phyloP scores from a whole-genome alignment of 305 asterid genomes.

The Salvia sclarea region DNA sequence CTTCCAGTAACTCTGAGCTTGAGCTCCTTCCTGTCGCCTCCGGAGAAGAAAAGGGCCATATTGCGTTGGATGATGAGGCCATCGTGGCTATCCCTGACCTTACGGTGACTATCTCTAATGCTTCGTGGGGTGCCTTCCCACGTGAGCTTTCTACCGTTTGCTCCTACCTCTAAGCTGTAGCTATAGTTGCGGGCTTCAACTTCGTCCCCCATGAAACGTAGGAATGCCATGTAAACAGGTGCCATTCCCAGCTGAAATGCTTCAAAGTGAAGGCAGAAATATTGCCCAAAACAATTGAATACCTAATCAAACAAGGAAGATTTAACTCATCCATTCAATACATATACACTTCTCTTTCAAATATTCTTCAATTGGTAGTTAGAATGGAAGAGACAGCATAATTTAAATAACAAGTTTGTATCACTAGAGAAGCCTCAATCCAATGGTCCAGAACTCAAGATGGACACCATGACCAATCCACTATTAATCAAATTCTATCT shows the following conservation, averaged over 20 bases:
- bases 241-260: slow-evolving; percentile 83
- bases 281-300: slow-evolving; percentile 79
- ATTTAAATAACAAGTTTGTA: not conserved
- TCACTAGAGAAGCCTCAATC: not conserved
- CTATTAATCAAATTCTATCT: not conserved
- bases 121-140: slow-evolving; percentile 90
- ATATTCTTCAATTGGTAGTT: not conserved
- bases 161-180: slow-evolving; percentile 86
- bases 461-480: not conserved
- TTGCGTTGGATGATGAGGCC: slow-evolving; percentile 79
- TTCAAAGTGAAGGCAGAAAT: slow-evolving; percentile 78
- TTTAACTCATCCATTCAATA: slow-evolving; percentile 4
- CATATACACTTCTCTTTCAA: not conserved
- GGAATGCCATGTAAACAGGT: slow-evolving; percentile 83
- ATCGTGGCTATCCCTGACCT: slow-evolving; percentile 81
- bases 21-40: slow-evolving; percentile 75
- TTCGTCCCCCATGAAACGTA: slow-evolving; percentile 85
- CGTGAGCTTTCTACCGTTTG: slow-evolving; percentile 66
- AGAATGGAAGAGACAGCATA: not conserved
- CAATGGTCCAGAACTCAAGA: not conserved
- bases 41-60: slow-evolving; percentile 84
- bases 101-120: slow-evolving; percentile 75
- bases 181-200: slow-evolving; percentile 70
- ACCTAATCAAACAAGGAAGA: slow-evolving; percentile 46
- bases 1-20: slow-evolving; percentile 82